phyloP scores from a whole-genome alignment of 2,329 filamentous ascomycete species.

The Diaporthe ilicicola region DNA sequence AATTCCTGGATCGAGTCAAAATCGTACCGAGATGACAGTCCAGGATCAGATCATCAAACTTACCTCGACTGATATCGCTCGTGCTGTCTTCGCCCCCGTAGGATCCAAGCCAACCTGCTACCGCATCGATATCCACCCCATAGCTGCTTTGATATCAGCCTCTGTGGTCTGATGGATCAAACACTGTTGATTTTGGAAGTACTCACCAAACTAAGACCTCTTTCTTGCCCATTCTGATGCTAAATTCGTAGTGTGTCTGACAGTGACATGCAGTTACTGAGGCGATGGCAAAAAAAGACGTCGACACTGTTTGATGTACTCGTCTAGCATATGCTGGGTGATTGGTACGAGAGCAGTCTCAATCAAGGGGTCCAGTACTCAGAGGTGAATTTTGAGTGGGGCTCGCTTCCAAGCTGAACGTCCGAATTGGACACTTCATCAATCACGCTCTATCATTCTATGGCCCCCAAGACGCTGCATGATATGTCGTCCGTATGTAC shows the following conservation, averaged over 20 bases:
- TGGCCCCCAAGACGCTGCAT: background rate
- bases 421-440: background rate
- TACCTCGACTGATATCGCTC: conserved; percentile 76
- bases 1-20: conserved; percentile 46
- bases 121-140: conserved; percentile 79
- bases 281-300: background rate
- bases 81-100: conserved; percentile 78
- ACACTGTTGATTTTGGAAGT: too few relatives aligned
- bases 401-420: background rate
- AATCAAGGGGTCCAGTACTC: background rate
- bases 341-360: background rate
- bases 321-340: background rate
- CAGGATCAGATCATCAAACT: conserved; percentile 11
- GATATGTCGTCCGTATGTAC: background rate
- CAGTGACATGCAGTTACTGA: background rate
- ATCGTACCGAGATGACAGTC: background rate
- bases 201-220: conserved; percentile 38
- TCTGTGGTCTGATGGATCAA: too few relatives aligned
- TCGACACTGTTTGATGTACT: background rate
- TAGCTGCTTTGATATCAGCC: conserved; percentile 53
- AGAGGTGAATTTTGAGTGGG: background rate
- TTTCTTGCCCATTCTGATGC: conserved; percentile 37
- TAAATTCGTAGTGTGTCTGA: background rate
- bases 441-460: background rate
- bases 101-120: conserved; percentile 78